These are phyloP conservation scores for Raffaelea deltoideospora DNA, from an alignment of 2,329 filamentous ascomycete genomes.

Conservation along the genomic window DNA sequence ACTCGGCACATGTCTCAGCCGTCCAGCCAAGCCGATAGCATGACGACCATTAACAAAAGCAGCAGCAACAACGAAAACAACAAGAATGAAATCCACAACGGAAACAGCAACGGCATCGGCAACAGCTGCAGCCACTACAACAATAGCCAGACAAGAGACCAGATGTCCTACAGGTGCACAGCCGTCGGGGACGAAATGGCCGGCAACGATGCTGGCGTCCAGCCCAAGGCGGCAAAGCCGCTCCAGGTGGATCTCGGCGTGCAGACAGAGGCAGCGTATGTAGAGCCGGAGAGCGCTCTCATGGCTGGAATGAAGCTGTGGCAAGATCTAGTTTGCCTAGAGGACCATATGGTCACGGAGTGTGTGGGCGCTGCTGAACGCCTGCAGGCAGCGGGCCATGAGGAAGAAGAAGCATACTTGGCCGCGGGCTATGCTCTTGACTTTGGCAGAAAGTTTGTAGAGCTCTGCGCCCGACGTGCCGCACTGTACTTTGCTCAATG, in stretches of 20 bases:
- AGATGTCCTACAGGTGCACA: too few species aligned
- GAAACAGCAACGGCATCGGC: background rate
- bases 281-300: background rate
- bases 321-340: constrained; percentile 1
- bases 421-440: constrained; percentile 5
- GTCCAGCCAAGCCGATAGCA: constrained; percentile 1
- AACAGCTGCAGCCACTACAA: too few species aligned
- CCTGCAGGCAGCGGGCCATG: background rate
- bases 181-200: too few species aligned
- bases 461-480: background rate
- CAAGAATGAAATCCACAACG: too few species aligned
- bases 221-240: too few species aligned
- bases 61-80: too few species aligned
- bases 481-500: background rate
- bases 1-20: constrained; percentile 5
- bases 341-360: constrained; percentile 4
- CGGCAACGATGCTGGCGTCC: too few species aligned
- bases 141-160: too few species aligned
- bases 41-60: background rate
- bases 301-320: constrained; percentile 2
- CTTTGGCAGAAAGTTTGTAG: too few species aligned
- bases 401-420: constrained; percentile 4
- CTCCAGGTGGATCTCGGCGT: background rate
- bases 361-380: constrained; percentile 2
- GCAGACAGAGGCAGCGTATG: constrained; percentile 3